A percentile compares a stretch with the other conserved stretches of the same genome.
These are phyloP conservation scores for Nakazawaea sp. DNA, from an alignment of 805 yeast genomes.

Conservation along the genomic window DNA sequence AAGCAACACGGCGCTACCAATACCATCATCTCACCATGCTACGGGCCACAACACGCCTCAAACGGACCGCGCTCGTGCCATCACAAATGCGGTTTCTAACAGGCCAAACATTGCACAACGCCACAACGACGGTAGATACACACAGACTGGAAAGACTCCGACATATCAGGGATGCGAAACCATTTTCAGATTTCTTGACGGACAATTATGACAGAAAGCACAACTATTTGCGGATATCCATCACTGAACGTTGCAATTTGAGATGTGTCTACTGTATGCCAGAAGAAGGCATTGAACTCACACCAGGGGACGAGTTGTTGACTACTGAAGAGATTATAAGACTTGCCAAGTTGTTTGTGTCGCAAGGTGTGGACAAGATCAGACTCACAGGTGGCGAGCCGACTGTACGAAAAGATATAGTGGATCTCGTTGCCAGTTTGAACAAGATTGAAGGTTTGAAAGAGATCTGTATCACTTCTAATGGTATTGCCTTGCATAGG, in stretches of 20 bases:
- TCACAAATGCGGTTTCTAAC: no score
- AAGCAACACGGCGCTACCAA: no score
- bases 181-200: slow-evolving; percentile 19
- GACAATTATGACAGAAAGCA: slow-evolving; percentile 39
- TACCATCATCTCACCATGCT: no score
- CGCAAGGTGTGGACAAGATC: slow-evolving; percentile 43
- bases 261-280: slow-evolving; percentile 50
- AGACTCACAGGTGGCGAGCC: slow-evolving; percentile 55
- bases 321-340: slow-evolving; percentile 36
- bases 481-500: slow-evolving; percentile 43
- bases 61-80: no score
- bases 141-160: no score
- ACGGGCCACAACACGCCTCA: no score
- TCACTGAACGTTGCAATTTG: slow-evolving; percentile 45
- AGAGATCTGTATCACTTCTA: slow-evolving; percentile 45
- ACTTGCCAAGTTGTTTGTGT: slow-evolving; percentile 36
- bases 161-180: no score
- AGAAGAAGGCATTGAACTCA: slow-evolving; percentile 44
- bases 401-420: slow-evolving; percentile 42
- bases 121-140: no score
- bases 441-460: slow-evolving; percentile 33
- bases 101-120: no score
- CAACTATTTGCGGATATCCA: slow-evolving; percentile 42
- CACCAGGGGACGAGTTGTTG: slow-evolving; percentile 33
- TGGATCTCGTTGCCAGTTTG: slow-evolving; percentile 32